These are phyloP conservation scores for Coemansia sp. DNA, from an alignment of 192 early-diverging fungal genomes.

Conservation along the genomic window DNA sequence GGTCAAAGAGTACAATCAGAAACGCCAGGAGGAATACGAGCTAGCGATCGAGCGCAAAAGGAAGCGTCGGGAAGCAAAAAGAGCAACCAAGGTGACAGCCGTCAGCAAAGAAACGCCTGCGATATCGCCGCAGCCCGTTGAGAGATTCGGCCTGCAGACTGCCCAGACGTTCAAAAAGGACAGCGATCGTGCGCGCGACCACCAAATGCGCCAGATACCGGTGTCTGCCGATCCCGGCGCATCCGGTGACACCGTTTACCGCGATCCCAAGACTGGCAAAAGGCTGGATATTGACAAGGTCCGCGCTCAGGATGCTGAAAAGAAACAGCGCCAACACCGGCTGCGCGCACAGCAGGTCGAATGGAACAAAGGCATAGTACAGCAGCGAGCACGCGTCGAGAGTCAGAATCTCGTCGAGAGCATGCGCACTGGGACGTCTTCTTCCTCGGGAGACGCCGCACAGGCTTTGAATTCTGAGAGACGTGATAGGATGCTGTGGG, in stretches of 20 bases:
- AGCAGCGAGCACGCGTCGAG: slow-evolving; percentile 45
- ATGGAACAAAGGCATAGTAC: slow-evolving; percentile 68
- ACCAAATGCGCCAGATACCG: slow-evolving; percentile 31
- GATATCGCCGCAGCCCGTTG: slow-evolving; percentile 3
- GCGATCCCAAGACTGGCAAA: slow-evolving; percentile 62
- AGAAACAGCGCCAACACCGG: slow-evolving; percentile 17
- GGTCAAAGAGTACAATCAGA: slow-evolving; percentile 27
- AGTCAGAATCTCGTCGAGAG: neutral
- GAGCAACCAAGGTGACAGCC: neutral
- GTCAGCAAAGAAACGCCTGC: neutral
- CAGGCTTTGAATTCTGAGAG: slow-evolving; percentile 53
- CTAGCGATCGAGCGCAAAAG: slow-evolving; percentile 3
- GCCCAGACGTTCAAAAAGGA: slow-evolving; percentile 33
- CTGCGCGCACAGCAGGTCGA: slow-evolving; percentile 52
- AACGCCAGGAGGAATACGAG: slow-evolving; percentile 12
- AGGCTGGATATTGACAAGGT: slow-evolving; percentile 53
- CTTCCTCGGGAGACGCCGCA: slow-evolving; percentile 35
- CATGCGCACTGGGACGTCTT: neutral
- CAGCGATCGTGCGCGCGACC: slow-evolving; percentile 24
- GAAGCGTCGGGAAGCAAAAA: neutral
- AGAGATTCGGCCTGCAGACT: slow-evolving; percentile 47
- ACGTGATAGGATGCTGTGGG: slow-evolving; percentile 62
- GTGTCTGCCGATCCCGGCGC: slow-evolving; percentile 29
- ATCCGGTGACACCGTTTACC: slow-evolving; percentile 62
- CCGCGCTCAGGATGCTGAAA: slow-evolving; percentile 26